Percentiles rank a stretch among this genome's conserved stretches.
Conservation (phyloP, 331 rosid genomes). For the Malus hybrid region DNA sequence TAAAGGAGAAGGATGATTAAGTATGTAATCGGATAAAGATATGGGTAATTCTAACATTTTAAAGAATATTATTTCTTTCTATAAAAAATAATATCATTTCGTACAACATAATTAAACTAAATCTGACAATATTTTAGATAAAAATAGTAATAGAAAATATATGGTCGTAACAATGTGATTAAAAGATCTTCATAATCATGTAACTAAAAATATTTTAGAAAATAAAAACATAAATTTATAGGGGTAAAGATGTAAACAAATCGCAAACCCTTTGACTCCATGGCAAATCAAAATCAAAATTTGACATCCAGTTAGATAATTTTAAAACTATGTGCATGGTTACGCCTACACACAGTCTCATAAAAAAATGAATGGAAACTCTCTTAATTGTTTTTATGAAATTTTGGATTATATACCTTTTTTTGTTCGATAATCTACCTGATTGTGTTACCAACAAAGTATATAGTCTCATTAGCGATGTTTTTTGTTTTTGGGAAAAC, state of each 20-base stretch:
- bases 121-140: too few species aligned
- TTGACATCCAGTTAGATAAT: background rate
- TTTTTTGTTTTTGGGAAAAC: too few species aligned
- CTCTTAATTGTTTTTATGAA: background rate
- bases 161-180: background rate
- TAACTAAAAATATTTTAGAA: too few species aligned
- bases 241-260: background rate
- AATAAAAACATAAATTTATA: too few species aligned
- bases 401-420: background rate
- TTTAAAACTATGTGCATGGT: background rate
- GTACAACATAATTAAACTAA: too few species aligned
- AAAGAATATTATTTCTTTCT: too few species aligned
- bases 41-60: background rate
- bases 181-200: too few species aligned
- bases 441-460: background rate
- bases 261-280: background rate
- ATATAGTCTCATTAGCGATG: background rate
- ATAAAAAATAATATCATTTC: too few species aligned
- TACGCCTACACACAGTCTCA: background rate
- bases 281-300: background rate
- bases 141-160: too few species aligned
- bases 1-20: background rate
- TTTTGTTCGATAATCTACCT: too few species aligned
- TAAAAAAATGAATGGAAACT: background rate
- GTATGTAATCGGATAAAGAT: background rate